phyloP scores from a whole-genome alignment of 371 early-diverging fungal genomes.

The Apophysomyces ossiformis region DNA sequence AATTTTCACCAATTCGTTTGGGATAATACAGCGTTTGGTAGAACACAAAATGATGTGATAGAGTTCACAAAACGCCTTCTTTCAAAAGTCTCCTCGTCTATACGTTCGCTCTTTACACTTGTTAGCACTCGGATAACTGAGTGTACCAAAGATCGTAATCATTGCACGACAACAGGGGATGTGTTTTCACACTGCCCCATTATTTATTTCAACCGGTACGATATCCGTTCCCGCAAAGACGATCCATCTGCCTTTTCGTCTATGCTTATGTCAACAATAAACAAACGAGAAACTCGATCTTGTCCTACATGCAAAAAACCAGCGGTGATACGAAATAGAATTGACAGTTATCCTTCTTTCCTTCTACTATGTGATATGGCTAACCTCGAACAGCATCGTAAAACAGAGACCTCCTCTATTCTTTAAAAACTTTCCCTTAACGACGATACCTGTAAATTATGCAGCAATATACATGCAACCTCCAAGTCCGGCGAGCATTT shows the following conservation, averaged over 20 bases:
- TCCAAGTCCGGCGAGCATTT: not conserved
- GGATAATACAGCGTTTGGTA: not conserved
- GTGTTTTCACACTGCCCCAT: not conserved
- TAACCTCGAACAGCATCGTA: not conserved
- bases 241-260: not conserved
- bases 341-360: not conserved
- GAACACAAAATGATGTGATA: not conserved
- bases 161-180: not conserved
- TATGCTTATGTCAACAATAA: not conserved
- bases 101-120: not conserved
- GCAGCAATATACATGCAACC: not conserved
- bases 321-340: not conserved
- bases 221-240: not conserved
- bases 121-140: not conserved
- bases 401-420: not conserved
- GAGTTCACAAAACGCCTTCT: not conserved
- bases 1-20: not conserved
- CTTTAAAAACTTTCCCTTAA: not conserved
- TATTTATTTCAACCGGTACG: not conserved
- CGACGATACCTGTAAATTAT: not conserved
- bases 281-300: not conserved
- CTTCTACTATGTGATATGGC: not conserved
- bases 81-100: not conserved
- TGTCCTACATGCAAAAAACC: not conserved
- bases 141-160: not conserved